Conservation (phyloP, 768 basidiomycete genomes). For the Termitomyces sp. region DNA sequence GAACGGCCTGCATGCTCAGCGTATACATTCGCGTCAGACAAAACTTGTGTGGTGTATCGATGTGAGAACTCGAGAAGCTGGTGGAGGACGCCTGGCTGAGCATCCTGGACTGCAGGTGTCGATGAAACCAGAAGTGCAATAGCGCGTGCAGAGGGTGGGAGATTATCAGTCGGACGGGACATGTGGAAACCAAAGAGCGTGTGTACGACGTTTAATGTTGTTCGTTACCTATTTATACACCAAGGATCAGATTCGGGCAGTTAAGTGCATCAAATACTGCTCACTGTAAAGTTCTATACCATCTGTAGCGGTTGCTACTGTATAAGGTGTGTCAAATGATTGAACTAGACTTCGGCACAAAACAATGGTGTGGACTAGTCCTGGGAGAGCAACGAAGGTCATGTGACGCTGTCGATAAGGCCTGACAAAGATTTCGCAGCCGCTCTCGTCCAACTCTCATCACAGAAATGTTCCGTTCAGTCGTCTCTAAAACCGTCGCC, state of each 20-base stretch:
- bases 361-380: not conserved
- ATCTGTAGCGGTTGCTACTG: not conserved
- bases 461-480: slow-evolving; percentile 67
- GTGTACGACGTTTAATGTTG: not conserved
- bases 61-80: slow-evolving; percentile 86
- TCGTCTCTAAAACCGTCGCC: slow-evolving; percentile 45
- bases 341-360: not conserved
- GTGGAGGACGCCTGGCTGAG: slow-evolving; percentile 81
- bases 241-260: not conserved
- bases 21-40: slow-evolving; percentile 82
- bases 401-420: not conserved
- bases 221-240: not conserved
- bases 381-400: not conserved
- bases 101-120: slow-evolving; percentile 79
- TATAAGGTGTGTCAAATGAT: not conserved
- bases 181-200: slow-evolving; percentile 17
- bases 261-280: no score
- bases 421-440: slow-evolving; percentile 15
- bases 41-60: slow-evolving; percentile 75
- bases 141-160: slow-evolving; percentile 81
- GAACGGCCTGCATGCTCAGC: slow-evolving; percentile 79
- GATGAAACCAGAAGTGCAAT: slow-evolving; percentile 82
- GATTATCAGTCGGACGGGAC: slow-evolving; percentile 53
- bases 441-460: slow-evolving; percentile 19
- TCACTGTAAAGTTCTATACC: not conserved